Conservation (phyloP, 768 basidiomycete species). For the Pholiota microspora region DNA sequence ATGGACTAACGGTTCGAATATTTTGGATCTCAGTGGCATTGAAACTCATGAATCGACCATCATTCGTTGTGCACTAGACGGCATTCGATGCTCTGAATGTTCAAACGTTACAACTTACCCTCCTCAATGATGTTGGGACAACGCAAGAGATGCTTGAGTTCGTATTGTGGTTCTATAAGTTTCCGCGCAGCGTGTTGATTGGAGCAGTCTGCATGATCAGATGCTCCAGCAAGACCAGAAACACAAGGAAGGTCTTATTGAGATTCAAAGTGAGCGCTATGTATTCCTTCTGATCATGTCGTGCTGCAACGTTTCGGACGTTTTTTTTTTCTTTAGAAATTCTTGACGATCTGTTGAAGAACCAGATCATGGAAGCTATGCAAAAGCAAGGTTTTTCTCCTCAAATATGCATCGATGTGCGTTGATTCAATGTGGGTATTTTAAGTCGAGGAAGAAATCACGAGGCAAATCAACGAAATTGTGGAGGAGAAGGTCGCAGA, state of each 20-base stretch:
- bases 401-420: not conserved
- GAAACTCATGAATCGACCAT: not conserved
- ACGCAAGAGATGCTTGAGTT: constrained; percentile 41
- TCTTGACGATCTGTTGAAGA: constrained; percentile 42
- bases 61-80: constrained; percentile 26
- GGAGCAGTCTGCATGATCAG: constrained; percentile 39
- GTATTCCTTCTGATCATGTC: constrained; percentile 3
- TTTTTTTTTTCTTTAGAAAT: constrained; percentile 32
- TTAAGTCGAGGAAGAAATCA: constrained; percentile 49
- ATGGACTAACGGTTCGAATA: constrained; percentile 17
- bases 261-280: constrained; percentile 41
- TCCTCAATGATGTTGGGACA: constrained; percentile 36
- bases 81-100: constrained; percentile 43
- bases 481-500: constrained; percentile 49
- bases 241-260: constrained; percentile 42
- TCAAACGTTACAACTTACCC: constrained; percentile 42
- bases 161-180: constrained; percentile 14
- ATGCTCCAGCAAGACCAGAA: constrained; percentile 41
- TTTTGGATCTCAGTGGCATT: not conserved
- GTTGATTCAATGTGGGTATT: not conserved
- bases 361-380: constrained; percentile 43
- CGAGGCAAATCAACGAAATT: constrained; percentile 45
- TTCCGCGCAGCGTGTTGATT: not conserved
- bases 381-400: constrained; percentile 37
- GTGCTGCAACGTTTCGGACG: not conserved